phyloP scores from a whole-genome alignment of 148 eudicot genomes.

The Rhododendron griersonianum region DNA sequence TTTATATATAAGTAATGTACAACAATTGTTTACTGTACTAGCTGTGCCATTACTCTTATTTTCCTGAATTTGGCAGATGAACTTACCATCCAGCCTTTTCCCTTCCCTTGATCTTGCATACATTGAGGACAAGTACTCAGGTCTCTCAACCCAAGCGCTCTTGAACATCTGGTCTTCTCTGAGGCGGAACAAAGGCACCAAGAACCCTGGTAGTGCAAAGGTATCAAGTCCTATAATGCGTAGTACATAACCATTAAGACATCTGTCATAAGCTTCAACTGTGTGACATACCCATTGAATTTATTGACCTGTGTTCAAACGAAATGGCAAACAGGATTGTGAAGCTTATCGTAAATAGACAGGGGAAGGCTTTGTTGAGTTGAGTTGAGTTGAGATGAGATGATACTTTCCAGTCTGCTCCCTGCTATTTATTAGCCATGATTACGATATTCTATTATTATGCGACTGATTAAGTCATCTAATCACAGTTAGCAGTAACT shows the following conservation, averaged over 20 bases:
- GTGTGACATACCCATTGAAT: background rate
- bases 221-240: conserved; percentile 1
- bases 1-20: background rate
- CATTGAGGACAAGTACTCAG: conserved; percentile 10
- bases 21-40: background rate
- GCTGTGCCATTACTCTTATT: background rate
- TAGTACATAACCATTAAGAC: background rate
- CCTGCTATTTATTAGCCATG: background rate
- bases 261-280: background rate
- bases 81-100: background rate
- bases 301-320: background rate
- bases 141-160: conserved; percentile 10
- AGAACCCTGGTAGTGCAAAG: conserved; percentile 20
- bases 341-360: background rate
- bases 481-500: background rate
- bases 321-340: background rate
- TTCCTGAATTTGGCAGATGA: conserved; percentile 17
- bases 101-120: conserved; percentile 8
- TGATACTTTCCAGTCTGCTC: background rate
- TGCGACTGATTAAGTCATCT: background rate
- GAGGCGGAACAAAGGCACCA: conserved; percentile 11
- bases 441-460: background rate
- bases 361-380: background rate
- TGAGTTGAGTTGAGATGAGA: background rate
- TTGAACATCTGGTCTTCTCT: conserved; percentile 10